Evolutionary conservation across 2,329 filamentous ascomycete genomes (phyloP).

Genomic region (Colletotrichum tropicicola): DNA sequence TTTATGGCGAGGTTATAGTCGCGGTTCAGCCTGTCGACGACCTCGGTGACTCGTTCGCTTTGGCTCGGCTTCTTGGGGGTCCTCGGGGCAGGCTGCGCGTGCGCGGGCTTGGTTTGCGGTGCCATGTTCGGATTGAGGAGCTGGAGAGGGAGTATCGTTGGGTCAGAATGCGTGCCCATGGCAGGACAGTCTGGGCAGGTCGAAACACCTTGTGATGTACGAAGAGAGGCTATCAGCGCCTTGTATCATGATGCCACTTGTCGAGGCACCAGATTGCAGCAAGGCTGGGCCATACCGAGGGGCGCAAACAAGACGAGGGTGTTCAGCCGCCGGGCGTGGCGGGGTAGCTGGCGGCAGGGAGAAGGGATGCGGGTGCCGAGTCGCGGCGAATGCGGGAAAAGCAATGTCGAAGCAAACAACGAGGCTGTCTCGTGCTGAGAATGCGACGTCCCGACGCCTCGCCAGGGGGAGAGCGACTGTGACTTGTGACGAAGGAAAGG

Average conservation of each 20-base stretch:
- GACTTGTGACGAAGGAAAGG: neutral
- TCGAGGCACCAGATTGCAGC: neutral
- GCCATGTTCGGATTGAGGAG: neutral
- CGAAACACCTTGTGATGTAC: neutral
- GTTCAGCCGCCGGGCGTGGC: neutral
- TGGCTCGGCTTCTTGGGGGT: conserved; percentile 5
- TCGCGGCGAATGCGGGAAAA: neutral
- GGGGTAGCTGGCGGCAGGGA: neutral
- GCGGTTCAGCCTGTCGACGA: conserved; percentile 23
- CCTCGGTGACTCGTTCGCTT: neutral
- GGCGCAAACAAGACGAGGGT: neutral
- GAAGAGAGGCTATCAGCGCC: neutral
- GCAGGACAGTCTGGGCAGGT: neutral
- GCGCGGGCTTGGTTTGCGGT: neutral
- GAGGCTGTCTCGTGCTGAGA: neutral
- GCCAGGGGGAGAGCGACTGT: neutral
- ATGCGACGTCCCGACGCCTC: neutral
- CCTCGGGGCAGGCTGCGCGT: neutral
- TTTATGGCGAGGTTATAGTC: conserved; percentile 23
- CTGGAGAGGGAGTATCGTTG: neutral
- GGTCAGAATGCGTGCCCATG: too few species aligned
- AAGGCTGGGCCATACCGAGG: neutral
- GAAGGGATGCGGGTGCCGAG: neutral
- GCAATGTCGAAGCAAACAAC: neutral
- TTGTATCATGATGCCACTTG: neutral